Evolutionary conservation across 176 grass and related monocot genomes (phyloP), one percentile per base, ranked within the genome.

Genomic region (Rhynchospora tenuis): DNA sequence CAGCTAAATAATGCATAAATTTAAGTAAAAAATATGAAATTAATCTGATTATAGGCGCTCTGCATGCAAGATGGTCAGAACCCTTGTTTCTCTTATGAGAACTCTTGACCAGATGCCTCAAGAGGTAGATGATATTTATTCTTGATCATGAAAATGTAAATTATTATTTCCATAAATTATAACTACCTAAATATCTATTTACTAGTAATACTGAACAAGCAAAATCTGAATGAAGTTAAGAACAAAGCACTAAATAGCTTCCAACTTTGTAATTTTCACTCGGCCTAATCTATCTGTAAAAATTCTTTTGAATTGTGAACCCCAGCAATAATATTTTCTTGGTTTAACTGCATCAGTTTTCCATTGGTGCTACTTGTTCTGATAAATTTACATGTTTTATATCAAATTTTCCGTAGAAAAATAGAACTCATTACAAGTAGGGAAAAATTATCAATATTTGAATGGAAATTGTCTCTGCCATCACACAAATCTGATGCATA

Each of bases 41-140:
- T 66, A 45, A 66, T 82, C 54, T 84, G 31, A 15, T 81, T 89
- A 47, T 79, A 95, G 96, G 85, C 91, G 93, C 31, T 95, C 93
- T 88, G 96, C 96, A 73, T 99, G 93, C 69, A 99, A 99, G 89
- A 99, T 99, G 96, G 83, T 95, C 70, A 92, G 93, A 85, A 95
- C 96, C 3, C 86, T 99, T 83, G 91, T 95, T 86, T 93, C 96
- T 73, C 88, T 99, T 81, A 99, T 99, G 96, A 95, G 93, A 87
- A 99, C 96, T 67, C 90, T 99, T 80, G 96, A 99, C 62, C 89
- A 88, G 91, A 99, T 95, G 96, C 96, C 93, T 66, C 88, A 88
- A 51, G 96, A 99, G 91, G 96, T 95, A 91, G 50, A 59, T 59
- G 48, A 83, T 48, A 15, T 62, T 38, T 57, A 42, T 50, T 46